A percentile compares a stretch with the other conserved stretches of the same genome.
Evolutionary conservation across 2,329 filamentous ascomycete genomes (phyloP).

Genomic region (Coniochaeta ligniaria): DNA sequence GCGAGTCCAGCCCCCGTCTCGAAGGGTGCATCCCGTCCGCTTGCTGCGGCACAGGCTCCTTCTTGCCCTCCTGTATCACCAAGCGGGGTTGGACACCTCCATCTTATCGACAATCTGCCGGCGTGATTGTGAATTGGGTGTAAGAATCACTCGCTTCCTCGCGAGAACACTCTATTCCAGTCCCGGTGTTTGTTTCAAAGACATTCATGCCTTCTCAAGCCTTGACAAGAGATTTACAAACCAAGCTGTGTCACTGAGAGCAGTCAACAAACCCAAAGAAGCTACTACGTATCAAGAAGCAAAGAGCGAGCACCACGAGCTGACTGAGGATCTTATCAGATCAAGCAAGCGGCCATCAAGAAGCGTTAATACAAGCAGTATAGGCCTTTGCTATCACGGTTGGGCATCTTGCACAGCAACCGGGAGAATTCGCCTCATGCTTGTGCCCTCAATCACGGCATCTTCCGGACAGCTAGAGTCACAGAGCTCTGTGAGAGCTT

Average conservation of each 20-base stretch:
- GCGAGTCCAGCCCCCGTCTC: background rate
- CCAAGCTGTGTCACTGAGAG: background rate
- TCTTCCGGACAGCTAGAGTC: background rate
- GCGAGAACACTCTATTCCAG: background rate
- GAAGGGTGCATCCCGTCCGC: background rate
- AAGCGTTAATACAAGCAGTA: background rate
- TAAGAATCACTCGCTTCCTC: background rate
- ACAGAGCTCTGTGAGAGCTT: background rate
- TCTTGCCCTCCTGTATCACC: background rate
- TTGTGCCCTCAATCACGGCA: background rate
- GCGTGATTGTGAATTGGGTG: background rate
- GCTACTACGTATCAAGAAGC: no score
- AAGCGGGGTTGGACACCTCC: background rate
- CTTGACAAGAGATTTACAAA: background rate
- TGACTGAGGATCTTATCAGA: no score
- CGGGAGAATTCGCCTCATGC: no score
- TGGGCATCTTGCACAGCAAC: no score
- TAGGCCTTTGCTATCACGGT: background rate
- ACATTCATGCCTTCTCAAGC: background rate
- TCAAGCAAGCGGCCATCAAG: background rate
- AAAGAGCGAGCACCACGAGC: no score
- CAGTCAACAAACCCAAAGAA: no score
- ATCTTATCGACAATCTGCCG: background rate
- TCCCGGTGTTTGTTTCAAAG: background rate
- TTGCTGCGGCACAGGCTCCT: background rate